Evolutionary conservation across 2,329 filamentous ascomycete genomes (phyloP).

Genomic region (Cladophialophora carrionii): DNA sequence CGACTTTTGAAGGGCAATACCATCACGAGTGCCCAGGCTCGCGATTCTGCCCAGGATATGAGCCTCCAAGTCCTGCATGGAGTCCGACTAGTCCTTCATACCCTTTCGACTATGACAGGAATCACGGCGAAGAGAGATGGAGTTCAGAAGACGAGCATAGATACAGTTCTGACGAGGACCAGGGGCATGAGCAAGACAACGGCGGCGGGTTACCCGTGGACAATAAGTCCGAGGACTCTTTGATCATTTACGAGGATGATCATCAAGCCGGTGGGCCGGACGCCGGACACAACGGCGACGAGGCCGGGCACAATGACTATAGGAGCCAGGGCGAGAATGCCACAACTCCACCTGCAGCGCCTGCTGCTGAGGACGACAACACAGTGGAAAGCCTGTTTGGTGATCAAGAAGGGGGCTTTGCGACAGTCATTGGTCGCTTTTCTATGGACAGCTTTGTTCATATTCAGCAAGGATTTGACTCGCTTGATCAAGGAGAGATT

Average conservation of each 20-base stretch:
- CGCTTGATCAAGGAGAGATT: background rate
- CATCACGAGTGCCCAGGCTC: slow-evolving; percentile 19
- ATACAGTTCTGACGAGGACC: background rate
- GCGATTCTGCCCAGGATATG: background rate
- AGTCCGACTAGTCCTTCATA: background rate
- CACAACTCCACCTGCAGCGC: background rate
- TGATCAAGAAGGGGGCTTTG: background rate
- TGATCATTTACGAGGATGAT: background rate
- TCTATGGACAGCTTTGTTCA: background rate
- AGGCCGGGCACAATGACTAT: background rate
- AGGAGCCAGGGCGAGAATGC: background rate
- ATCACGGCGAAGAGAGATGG: background rate
- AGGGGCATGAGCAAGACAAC: background rate
- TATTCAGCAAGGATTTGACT: background rate
- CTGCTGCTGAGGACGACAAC: background rate
- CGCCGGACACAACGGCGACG: background rate
- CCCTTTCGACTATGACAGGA: background rate
- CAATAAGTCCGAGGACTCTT: background rate
- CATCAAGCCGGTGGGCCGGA: background rate
- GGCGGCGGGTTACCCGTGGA: background rate
- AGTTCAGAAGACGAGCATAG: background rate
- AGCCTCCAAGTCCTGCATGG: background rate
- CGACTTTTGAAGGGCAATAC: slow-evolving; percentile 25
- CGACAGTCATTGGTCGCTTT: background rate
- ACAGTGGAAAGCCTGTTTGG: background rate